Evolutionary conservation across 2,329 filamentous ascomycete genomes (phyloP), one percentile per base, ranked within the genome.

Genomic region (Hypoxylon sp.): DNA sequence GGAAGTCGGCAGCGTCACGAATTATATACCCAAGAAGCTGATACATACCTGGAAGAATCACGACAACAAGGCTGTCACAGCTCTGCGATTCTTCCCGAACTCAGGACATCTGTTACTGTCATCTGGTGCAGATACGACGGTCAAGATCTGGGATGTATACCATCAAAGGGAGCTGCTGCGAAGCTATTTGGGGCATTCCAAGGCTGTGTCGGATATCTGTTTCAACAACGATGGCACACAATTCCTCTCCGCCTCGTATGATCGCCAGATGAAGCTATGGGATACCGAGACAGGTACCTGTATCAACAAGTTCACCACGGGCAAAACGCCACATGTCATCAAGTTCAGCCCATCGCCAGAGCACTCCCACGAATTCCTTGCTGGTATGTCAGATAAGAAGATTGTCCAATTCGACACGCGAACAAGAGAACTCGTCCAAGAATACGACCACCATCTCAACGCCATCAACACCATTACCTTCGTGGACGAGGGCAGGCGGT

Each of bases 341-440:
- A 91, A 93, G 73, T 98, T 98, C 86, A 97, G 98, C 80, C 94
- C 95, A 0, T 88, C 90, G 52, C 83, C 86, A 0, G 90, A 92
- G 59, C 89, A 91, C 72, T 88, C 90, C 7, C 91, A 96, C 78
- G 95, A 98, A 79, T 99, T 99, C 80, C 82, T 99, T 61, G 94
- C 94, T 1, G 96, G 96, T 75, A 97, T 98, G 93, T 96, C 93
- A 38, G 95, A 99, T 81, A 99, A 99, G 85, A 98, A 98, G 84
- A 99, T 99, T 73, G 87, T 99, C 45, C 96, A 99, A 78, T 99
- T 97, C 80, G 96, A 99, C 80, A 94, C 90, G 1, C 89, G 97
- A 28, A 90, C 90, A 5, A 82, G 85, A 72, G 90, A 97, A 75
- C 86, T 96, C 64, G 92, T 97, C 11, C 97, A 99, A 78, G 96